Base-by-base conservation (phyloP, 2,329 filamentous ascomycete species). In the Fusarium lateritium region DNA sequence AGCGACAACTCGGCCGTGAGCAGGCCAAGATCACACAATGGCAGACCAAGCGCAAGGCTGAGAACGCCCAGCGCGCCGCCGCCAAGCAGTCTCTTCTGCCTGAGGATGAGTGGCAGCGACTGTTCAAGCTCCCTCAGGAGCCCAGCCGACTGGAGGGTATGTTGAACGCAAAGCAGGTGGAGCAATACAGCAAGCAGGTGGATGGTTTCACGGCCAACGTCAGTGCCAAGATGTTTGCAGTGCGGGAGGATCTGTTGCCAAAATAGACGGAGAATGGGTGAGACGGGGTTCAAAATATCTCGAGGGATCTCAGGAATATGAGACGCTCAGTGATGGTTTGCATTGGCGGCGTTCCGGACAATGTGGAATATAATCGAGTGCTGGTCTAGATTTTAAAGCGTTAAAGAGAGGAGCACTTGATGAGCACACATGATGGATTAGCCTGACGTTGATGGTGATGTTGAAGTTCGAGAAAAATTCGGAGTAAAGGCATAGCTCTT, bases 51-150 rank as follows among this genome's bases (percentile, higher is more conserved):
- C 92, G 96, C 79, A 97, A 97, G 86, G 91, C 93, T 17, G 96
- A 99, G 88, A 99, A 99, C 79, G 91, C 92, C 31, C 91, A 91
- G 64, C 89, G 96, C 60, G 86, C 88, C 59, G 89, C 94, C 38
- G 92, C 95, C 73, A 98, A 98, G 87, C 94, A 98, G 83, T 81
- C 91, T 40, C 90, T 89, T 38, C 88, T 98, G 50, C 94, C 96
- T 38, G 96, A 99, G 84, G 95, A 98, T 77, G 96, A 99, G 86
- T 99, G 94, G 94, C 93, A 97, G 84, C 91, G 93, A 79, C 87
- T 98, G 75, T 99, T 98, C 89, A 99, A 99, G 89, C 88, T 99
- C 73, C 96, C 96, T 26, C 91, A 94, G 79, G 95, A 98, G 85
- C 95, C 96, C 58, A 97, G 92, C 83, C 87, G 95, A 72, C 84